Percentiles rank a stretch among this genome's conserved stretches.
Evolutionary conservation across 2,329 filamentous ascomycete genomes (phyloP).

Genomic region (Verticillium longisporum): DNA sequence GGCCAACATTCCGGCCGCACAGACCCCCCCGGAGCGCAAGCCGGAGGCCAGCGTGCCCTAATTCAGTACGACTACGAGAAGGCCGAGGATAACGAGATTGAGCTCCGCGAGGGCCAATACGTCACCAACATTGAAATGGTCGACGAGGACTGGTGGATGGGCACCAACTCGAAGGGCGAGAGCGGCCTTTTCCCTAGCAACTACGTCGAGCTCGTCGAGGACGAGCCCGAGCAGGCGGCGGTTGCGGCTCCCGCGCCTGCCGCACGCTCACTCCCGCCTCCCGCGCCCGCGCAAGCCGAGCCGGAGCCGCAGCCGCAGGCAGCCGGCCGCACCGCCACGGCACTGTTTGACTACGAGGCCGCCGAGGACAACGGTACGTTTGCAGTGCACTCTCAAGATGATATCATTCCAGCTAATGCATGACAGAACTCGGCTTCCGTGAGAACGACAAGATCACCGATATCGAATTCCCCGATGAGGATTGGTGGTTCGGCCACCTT

Average conservation of each 20-base stretch:
- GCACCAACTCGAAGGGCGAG: conserved; percentile 78
- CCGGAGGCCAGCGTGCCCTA: conserved; percentile 63
- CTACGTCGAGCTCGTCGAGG: conserved; percentile 83
- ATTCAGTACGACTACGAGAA: conserved; percentile 96
- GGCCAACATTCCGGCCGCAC: conserved; percentile 25
- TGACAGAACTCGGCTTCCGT: conserved; percentile 67
- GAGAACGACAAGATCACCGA: conserved; percentile 78
- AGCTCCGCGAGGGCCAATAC: conserved; percentile 79
- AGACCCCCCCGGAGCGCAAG: conserved; percentile 19
- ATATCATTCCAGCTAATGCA: background rate
- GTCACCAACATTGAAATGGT: conserved; percentile 95
- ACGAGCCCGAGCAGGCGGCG: conserved; percentile 33
- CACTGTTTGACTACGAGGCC: conserved; percentile 93
- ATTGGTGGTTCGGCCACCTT: conserved; percentile 96
- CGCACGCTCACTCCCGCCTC: conserved; percentile 24
- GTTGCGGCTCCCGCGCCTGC: conserved; percentile 28
- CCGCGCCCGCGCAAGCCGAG: conserved; percentile 20
- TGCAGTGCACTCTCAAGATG: background rate
- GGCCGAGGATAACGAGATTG: conserved; percentile 94
- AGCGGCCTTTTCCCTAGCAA: conserved; percentile 92
- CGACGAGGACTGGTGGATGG: conserved; percentile 98
- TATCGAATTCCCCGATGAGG: conserved; percentile 93
- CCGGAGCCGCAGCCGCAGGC: conserved; percentile 30
- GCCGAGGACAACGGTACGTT: conserved; percentile 80
- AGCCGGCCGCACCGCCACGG: conserved; percentile 64